These are phyloP conservation scores for Gentiana macrophylla DNA, from an alignment of 257 asterid species.

Conservation along the genomic window DNA sequence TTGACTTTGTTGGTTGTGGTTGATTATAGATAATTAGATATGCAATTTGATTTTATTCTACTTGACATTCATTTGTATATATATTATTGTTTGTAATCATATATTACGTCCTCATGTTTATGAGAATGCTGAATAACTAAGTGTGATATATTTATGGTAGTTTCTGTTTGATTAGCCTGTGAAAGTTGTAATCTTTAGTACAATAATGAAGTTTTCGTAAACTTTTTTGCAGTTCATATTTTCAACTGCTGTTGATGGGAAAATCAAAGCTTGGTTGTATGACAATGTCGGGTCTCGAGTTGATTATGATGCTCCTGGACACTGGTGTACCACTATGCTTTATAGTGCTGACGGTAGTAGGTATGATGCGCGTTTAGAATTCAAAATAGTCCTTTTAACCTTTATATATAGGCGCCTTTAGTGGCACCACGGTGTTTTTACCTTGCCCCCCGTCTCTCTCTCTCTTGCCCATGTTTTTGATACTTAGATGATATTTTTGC, in stretches of 20 bases:
- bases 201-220: slow-evolving; percentile 9
- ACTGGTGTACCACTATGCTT: slow-evolving; percentile 91
- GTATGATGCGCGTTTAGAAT: slow-evolving; percentile 22
- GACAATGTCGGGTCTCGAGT: slow-evolving; percentile 94
- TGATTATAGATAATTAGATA: too few species aligned
- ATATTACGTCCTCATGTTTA: too few species aligned
- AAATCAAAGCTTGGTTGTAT: slow-evolving; percentile 96
- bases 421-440: too few species aligned
- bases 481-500: slow-evolving; percentile 3
- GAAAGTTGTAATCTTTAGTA: neutral
- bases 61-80: too few species aligned
- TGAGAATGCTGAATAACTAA: too few species aligned
- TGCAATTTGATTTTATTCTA: too few species aligned
- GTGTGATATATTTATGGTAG: neutral
- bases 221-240: slow-evolving; percentile 67
- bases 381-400: neutral
- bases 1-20: too few species aligned
- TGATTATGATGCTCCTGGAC: slow-evolving; percentile 99
- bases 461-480: too few species aligned
- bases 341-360: slow-evolving; percentile 98
- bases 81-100: too few species aligned
- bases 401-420: neutral
- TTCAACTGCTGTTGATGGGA: slow-evolving; percentile 95
- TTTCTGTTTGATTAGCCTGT: neutral
- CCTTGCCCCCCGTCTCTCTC: neutral